A percentile compares a stretch with the other conserved stretches of the same genome.
phyloP scores from a whole-genome alignment of 2,329 filamentous ascomycete genomes.

The Ceratocystis cubensis region DNA sequence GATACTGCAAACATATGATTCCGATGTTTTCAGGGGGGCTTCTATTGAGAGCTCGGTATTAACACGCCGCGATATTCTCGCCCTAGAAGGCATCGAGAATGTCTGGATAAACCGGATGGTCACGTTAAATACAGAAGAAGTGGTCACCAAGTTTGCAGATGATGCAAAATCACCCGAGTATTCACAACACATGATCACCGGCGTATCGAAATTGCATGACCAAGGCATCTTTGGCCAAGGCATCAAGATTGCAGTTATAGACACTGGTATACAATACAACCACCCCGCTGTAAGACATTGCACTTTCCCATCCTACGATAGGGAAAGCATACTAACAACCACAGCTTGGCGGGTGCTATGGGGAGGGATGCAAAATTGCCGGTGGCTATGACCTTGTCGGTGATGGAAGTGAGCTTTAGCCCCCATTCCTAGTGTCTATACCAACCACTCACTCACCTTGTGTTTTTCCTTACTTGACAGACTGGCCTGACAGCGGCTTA shows the following conservation, averaged over 20 bases:
- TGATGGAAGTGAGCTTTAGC: slow-evolving; percentile 16
- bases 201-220: slow-evolving; percentile 31
- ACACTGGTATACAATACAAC: slow-evolving; percentile 32
- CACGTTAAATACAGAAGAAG: slow-evolving; percentile 23
- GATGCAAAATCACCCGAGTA: slow-evolving; percentile 25
- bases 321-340: not conserved
- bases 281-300: slow-evolving; percentile 24
- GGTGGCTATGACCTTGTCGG: slow-evolving; percentile 32
- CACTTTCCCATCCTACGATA: not conserved
- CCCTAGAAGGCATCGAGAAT: slow-evolving; percentile 30
- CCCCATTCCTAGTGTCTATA: not conserved
- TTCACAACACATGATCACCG: slow-evolving; percentile 31
- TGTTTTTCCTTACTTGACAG: not conserved
- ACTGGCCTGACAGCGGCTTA: slow-evolving; percentile 27
- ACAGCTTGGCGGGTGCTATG: slow-evolving; percentile 32
- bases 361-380: slow-evolving; percentile 30
- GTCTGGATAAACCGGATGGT: slow-evolving; percentile 37
- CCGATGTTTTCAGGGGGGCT: slow-evolving; percentile 39
- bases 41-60: slow-evolving; percentile 40
- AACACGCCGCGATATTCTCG: slow-evolving; percentile 32
- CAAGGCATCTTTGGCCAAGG: slow-evolving; percentile 31
- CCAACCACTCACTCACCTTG: slow-evolving; percentile 2
- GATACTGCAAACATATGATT: slow-evolving; percentile 25
- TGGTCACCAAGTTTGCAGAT: slow-evolving; percentile 10
- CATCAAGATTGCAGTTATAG: slow-evolving; percentile 31